Conservation (phyloP, 176 grass and related monocot genomes). For the Secale cereale region DNA sequence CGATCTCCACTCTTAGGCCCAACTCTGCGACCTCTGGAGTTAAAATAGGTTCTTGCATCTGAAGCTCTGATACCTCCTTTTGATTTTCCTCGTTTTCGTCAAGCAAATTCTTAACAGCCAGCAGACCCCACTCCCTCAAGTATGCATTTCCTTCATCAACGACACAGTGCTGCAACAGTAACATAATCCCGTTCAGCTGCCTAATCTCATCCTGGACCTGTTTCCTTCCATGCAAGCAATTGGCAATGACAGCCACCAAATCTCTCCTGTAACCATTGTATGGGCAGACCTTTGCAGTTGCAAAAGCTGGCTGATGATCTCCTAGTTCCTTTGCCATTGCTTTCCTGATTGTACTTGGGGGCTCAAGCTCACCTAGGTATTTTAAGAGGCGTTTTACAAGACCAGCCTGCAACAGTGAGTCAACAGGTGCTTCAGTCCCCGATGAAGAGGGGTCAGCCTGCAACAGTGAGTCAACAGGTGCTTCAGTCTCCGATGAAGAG, state of each 20-base stretch:
- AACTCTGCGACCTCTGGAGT: conserved; percentile 68
- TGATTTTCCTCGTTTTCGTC: conserved; percentile 86
- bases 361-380: conserved; percentile 72
- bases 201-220: conserved; percentile 77
- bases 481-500: conserved; percentile 23
- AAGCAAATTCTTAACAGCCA: conserved; percentile 77
- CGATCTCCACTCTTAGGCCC: conserved; percentile 79
- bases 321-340: conserved; percentile 43
- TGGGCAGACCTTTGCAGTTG: conserved; percentile 58
- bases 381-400: conserved; percentile 56
- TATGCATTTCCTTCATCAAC: conserved; percentile 87
- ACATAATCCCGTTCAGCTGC: conserved; percentile 47
- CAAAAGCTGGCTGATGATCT: conserved; percentile 22
- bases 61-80: conserved; percentile 60
- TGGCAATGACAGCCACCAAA: conserved; percentile 72
- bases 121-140: conserved; percentile 84
- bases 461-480: background rate
- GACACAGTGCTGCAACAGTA: conserved; percentile 89
- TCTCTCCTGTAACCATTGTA: conserved; percentile 89
- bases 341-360: conserved; percentile 79
- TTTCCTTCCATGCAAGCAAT: conserved; percentile 69
- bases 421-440: conserved; percentile 28
- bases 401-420: conserved; percentile 56
- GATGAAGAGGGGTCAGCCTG: conserved; percentile 33
- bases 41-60: conserved; percentile 74